Evolutionary conservation across 208 protist genomes (phyloP), one percentile per base, ranked within the genome.

Genomic region (Acanthamoeba royreba): DNA sequence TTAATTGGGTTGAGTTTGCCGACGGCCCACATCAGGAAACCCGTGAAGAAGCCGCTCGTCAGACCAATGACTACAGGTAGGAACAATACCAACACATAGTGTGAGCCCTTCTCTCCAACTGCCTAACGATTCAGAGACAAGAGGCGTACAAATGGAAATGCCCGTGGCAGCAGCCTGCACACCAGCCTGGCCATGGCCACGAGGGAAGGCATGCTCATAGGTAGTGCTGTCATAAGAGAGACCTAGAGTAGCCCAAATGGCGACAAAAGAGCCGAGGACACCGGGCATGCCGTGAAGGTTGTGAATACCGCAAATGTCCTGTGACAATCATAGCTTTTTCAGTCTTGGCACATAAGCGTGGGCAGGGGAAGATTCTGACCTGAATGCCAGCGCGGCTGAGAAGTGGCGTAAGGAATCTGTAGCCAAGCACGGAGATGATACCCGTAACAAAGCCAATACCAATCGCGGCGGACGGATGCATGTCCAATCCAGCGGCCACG

Each of bases 281-380:
- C 93, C 89, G 45, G 93, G 93, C 52, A 95, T 92, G 55, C 83
- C 46, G 46, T 95, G 93, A 49, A 95, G 46, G 66, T 95, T 93
- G 63, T 77, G 87, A 35, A 95, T 63, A 15, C 93, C 93, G 72
- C 93, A 95, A 8, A 72, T 95, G 87, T 95, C 93, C 49, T 66
- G 19, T 66, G 25, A 28, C 25, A 5, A 66, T 17, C 25, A 66
- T n/a, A n/a, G n/a, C n/a, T n/a, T n/a, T n/a, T n/a, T n/a, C n/a
- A n/a, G n/a, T n/a, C n/a, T n/a, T n/a, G 55, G 55, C 8, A 28
- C 25, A 5, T 66, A 17, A 5, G 19, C 25, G 33, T 17, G 55
- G 19, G 55, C 25, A 28, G 55, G 55, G 11, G 55, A 25, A 66
- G 55, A 5, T 9, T 28, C 19, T 17, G 5, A 66, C 55, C 55